phyloP scores from a whole-genome alignment of 2,329 filamentous ascomycete genomes.

The Colletotrichum orchidophilum region DNA sequence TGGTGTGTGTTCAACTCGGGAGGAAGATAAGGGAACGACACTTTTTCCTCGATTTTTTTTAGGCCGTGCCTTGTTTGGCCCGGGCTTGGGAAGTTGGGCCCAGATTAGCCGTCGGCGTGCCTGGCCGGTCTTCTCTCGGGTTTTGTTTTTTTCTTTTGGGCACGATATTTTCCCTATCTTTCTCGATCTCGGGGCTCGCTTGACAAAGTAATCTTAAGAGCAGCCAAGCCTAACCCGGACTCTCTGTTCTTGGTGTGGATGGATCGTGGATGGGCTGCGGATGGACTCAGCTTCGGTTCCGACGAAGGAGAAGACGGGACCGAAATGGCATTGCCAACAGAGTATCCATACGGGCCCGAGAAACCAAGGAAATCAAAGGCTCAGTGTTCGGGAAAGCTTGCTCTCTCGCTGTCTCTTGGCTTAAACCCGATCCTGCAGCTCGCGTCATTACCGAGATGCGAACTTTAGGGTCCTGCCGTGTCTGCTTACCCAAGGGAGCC shows the following conservation, averaged over 20 bases:
- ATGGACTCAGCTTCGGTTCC: not conserved
- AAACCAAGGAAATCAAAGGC: not conserved
- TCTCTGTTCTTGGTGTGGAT: not conserved
- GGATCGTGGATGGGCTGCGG: not conserved
- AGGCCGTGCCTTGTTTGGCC: not conserved
- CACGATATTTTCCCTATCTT: not conserved
- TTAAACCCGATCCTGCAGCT: slow-evolving; percentile 6
- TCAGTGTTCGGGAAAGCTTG: not conserved
- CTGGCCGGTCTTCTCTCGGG: not conserved
- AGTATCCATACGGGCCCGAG: not conserved
- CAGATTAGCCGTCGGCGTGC: not conserved
- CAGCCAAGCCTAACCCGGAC: not conserved
- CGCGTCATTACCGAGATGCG: slow-evolving; percentile 11
- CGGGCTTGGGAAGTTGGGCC: not conserved
- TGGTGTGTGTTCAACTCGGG: slow-evolving; percentile 3
- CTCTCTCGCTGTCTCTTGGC: not conserved
- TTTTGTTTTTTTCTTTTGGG: not conserved
- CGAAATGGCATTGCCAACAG: slow-evolving; percentile 2
- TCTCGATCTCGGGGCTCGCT: not conserved
- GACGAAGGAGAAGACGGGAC: not conserved
- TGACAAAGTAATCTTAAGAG: not conserved
- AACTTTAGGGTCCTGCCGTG: not conserved
- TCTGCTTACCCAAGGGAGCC: not conserved
- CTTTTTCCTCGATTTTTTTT: not conserved
- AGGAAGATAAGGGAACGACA: not conserved